Base-by-base conservation (phyloP, 768 basidiomycete species). In the Trametes sanguinea region DNA sequence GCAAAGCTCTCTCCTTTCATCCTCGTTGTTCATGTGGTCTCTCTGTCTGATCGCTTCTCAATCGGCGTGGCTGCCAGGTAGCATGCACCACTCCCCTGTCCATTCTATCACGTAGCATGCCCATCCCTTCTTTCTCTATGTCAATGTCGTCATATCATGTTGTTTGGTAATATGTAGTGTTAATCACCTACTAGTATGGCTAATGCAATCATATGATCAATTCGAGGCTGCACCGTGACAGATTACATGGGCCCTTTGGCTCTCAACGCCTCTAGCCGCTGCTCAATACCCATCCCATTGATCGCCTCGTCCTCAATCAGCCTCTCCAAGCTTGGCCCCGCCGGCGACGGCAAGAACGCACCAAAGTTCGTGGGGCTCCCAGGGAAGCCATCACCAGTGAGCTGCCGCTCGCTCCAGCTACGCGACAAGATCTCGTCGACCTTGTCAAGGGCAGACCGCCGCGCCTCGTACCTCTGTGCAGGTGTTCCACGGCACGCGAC, bases 401-500 rank as follows among this genome's bases (percentile, higher is more conserved):
- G 43, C 44, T 65, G 62, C 32, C 64, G 65, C 44, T 67, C 62
- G 66, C 73, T 71, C 47, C 71, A 72, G 57, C 73, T 69, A 13
- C 63, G 58, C 5, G 69, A 62, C 6, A 75, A 52, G 17, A 75
- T 75, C 57, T 68, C 69, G 29, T 69, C 71, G 37, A 75, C 74
- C 35, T 64, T 69, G 54, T 65, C 59, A 16, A 69, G 69, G 3
- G 74, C 73, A 17, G 65, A 62, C 9, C 65, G 62, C 5, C 74
- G 67, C 50, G 72, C 73, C 1, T 63, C 54, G 61, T 69, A 62
- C 27, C 71, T 63, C 63, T 71, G 68, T 33, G 73, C 71, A 2
- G 73, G 66, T 13, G 70, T 67, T 1, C 62, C 59, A 5, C 57
- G 63, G 2, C 61, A 62, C 9, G 32, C 58, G 10, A 43, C 8